Evolutionary conservation across 495 filamentous ascomycete species (phyloP), one percentile per base, ranked within the genome.

Genomic region (Cairneyella variabilis): DNA sequence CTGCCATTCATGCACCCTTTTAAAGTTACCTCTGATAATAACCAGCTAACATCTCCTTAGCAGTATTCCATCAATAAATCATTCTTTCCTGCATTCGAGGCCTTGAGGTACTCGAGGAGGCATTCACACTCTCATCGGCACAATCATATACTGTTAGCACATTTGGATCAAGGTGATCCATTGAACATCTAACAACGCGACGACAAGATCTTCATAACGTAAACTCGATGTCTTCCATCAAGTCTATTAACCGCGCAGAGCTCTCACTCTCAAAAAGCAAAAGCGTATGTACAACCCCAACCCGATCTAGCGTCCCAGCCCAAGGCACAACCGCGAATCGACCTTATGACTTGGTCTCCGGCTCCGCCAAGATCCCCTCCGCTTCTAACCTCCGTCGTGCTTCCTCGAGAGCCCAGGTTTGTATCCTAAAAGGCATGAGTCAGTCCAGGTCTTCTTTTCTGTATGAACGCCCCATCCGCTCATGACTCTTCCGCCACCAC

Each of bases 321-420:
- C 48, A 18, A n/a, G n/a, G n/a, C n/a, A n/a, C n/a, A n/a, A n/a
- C n/a, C n/a, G n/a, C n/a, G n/a, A n/a, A n/a, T n/a, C n/a, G n/a
- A n/a, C n/a, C 17, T 41, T 46, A 51, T 48, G 20, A 56, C 40
- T 64, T 65, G 36, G 27, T 38, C 26, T 76, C 72, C 9, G 88
- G 85, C 63, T 95, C 91, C 64, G 87, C 80, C 59, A 97, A 71
- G 65, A 97, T 95, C 41, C 93, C 93, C 75, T 99, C 93, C 16
- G 82, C 85, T 74, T 99, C 93, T 74, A 99, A 78, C 69, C 93
- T 76, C 67, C 93, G 79, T 51, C 92, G 80, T 34, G 93, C 93
- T 73, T 99, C 93, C 72, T 99, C 93, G 40, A 99, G 77, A 26
- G 93, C 93, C 93, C 93, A 99, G 44, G 91, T 97, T 77, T 97